Conservation (phyloP, 305 asterid species). For the Caryopteris hybrid region DNA sequence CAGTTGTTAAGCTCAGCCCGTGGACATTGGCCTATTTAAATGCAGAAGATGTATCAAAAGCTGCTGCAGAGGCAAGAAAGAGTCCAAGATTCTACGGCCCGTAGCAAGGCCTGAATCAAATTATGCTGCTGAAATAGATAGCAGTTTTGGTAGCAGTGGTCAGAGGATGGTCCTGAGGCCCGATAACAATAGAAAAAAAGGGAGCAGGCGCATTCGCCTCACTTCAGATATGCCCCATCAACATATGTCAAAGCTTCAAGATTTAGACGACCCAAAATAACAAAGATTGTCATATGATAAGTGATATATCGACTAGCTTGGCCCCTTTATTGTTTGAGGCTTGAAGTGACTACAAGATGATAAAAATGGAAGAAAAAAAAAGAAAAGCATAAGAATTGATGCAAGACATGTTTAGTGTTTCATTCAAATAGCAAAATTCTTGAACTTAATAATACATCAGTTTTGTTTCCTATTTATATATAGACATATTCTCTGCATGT, state of each 20-base stretch:
- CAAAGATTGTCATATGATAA: slow-evolving; percentile 29
- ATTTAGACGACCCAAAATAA: slow-evolving; percentile 28
- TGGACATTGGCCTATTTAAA: slow-evolving; percentile 90
- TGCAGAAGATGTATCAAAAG: slow-evolving; percentile 85
- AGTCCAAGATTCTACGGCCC: slow-evolving; percentile 81
- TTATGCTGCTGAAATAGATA: slow-evolving; percentile 49
- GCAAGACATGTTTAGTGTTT: too few relatives aligned
- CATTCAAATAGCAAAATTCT: too few relatives aligned
- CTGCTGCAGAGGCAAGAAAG: slow-evolving; percentile 95
- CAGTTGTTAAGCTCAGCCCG: slow-evolving; percentile 90
- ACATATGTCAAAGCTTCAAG: slow-evolving; percentile 31
- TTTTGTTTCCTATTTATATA: too few relatives aligned
- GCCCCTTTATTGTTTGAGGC: slow-evolving; percentile 77
- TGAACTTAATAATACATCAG: too few relatives aligned
- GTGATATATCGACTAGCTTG: slow-evolving; percentile 48
- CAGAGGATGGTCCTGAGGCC: slow-evolving; percentile 44
- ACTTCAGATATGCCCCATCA: slow-evolving; percentile 69
- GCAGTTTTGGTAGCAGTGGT: slow-evolving; percentile 70
- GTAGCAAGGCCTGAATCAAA: slow-evolving; percentile 46
- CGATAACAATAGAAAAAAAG: slow-evolving; percentile 56
- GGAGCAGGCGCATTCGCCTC: slow-evolving; percentile 75
- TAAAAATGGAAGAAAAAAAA: too few relatives aligned
- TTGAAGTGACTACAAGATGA: slow-evolving; percentile 45
- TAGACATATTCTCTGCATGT: too few relatives aligned
- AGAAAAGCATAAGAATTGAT: too few relatives aligned